phyloP scores from a whole-genome alignment of 441 rosid species.

The Croton setiger region DNA sequence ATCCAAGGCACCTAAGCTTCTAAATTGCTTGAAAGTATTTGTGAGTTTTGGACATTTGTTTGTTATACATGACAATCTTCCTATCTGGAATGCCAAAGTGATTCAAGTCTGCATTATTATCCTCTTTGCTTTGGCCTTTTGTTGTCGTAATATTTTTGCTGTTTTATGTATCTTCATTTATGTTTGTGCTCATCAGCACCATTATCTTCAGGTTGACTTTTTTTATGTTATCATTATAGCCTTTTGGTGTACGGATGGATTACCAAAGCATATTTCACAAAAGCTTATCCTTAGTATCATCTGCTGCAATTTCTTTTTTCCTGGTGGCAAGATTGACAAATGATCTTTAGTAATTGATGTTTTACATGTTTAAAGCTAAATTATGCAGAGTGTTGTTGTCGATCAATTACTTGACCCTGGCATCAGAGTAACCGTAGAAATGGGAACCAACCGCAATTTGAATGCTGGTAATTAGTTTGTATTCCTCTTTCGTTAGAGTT shows the following conservation, averaged over 20 bases:
- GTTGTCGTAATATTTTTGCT: not conserved
- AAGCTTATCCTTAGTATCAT: not conserved
- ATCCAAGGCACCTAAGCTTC: not conserved
- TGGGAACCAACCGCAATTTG: constrained; percentile 70
- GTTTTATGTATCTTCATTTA: constrained; percentile 1
- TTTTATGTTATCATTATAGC: not conserved
- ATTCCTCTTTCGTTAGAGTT: not conserved
- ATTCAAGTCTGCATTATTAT: not conserved
- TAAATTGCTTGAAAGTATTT: not conserved
- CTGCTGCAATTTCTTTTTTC: not conserved
- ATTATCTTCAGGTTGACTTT: not conserved
- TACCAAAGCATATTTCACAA: not conserved
- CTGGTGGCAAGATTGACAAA: not conserved
- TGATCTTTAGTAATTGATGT: constrained; percentile 8
- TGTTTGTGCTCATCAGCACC: not conserved
- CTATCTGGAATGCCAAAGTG: not conserved
- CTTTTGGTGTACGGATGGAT: not conserved
- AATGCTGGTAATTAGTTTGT: constrained; percentile 47
- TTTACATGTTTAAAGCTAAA: constrained; percentile 23
- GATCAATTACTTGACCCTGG: constrained; percentile 76
- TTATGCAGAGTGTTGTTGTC: constrained; percentile 65
- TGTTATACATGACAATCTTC: not conserved
- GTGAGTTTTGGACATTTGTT: not conserved
- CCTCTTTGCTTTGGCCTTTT: not conserved
- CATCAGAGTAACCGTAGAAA: constrained; percentile 80